Percentiles rank a stretch among this genome's conserved stretches.
Conservation (phyloP, 345 rosid genomes). For the Hevea brasiliensis region DNA sequence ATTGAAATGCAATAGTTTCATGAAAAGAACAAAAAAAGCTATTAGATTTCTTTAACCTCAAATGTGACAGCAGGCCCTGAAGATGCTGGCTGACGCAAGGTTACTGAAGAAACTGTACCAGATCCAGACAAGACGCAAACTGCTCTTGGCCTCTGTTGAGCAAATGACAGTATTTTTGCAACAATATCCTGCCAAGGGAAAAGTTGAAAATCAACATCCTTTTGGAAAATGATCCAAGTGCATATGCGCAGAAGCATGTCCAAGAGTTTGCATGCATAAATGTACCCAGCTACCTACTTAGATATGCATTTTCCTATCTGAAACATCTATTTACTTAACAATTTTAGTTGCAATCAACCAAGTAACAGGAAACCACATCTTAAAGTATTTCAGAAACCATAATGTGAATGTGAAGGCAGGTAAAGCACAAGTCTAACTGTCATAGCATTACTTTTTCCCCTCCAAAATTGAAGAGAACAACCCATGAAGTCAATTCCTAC, state of each 20-base stretch:
- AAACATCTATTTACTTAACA: not conserved
- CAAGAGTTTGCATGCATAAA: not conserved
- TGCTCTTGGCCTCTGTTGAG: conserved; percentile 93
- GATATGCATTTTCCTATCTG: not conserved
- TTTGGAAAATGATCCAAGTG: not conserved
- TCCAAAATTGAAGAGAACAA: too few species aligned
- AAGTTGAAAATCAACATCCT: not conserved
- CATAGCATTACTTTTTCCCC: not conserved
- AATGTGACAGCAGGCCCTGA: conserved; percentile 53
- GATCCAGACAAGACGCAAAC: conserved; percentile 88
- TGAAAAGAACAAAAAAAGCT: not conserved
- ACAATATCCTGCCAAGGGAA: conserved; percentile 66
- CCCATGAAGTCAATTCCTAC: not conserved
- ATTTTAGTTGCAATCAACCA: not conserved
- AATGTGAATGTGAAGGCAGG: not conserved
- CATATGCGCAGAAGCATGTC: not conserved
- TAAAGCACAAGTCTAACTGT: not conserved
- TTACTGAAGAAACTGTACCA: conserved; percentile 85
- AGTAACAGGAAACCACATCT: not conserved
- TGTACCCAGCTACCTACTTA: not conserved
- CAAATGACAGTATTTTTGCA: conserved; percentile 67
- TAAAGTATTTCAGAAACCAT: not conserved
- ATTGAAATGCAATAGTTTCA: not conserved
- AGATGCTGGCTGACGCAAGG: conserved; percentile 77
- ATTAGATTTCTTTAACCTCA: conserved; percentile 59